Base-by-base conservation (phyloP, 176 grass and related monocot genomes). In the Paspalum notatum region DNA sequence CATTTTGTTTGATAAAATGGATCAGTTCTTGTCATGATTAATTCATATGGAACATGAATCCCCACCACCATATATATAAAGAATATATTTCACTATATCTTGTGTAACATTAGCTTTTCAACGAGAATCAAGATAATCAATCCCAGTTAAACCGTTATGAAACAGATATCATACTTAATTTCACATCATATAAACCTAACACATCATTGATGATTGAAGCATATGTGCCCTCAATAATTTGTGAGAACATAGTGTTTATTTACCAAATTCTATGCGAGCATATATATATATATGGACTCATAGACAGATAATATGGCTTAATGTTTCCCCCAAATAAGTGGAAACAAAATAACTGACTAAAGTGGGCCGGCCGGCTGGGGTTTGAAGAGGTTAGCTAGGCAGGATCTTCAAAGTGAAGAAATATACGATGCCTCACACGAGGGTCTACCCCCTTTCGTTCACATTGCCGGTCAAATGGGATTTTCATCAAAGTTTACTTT, bases 341-440 rank as follows among this genome's bases (percentile, higher is more conserved):
- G 52, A 79, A 18, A 50, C 4, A 66, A 51, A 73, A 67, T 68
- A 32, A 32, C 32, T 43, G 67, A 50, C 66, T 39, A 84, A 88
- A 52, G 75, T 79, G n/a, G 21, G 27, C 41, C 12, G 32, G 17
- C 12, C 0, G 37, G 69, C 13, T 45, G 51, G 44, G 52, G 17
- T 61, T 74, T 74, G 80, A 74, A 61, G 61, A 68, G 52, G 44
- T 68, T 51, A 53, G n/a, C 75, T 62, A 69, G 76, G 70, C 69
- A 75, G 38, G 61, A 53, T 45, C 42, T 62, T 69, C 53, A 11
- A 69, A 75, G 45, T 46, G n/a, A 78, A 73, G 69, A 87, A 68
- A 56, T 62, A 53, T 22, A n/a, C n/a, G 45, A 84, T 74, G 44
- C 43, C 58, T 64, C 50, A 59, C 11, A 66, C 51, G 43, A 88